Base-by-base conservation (phyloP, 192 early-diverging fungal species). In the Coemansia brasiliensis region DNA sequence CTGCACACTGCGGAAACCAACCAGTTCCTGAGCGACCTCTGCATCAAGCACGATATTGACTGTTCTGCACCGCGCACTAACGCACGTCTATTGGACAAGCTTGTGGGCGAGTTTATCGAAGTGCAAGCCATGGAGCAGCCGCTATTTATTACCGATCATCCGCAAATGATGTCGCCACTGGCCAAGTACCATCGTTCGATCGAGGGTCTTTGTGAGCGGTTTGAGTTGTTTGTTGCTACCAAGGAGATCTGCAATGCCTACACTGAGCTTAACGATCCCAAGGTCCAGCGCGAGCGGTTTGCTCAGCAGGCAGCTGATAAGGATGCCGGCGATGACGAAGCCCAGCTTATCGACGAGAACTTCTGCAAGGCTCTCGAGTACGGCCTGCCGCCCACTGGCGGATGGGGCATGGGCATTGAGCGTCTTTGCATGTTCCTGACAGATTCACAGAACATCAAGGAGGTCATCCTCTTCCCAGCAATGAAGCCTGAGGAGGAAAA, bases 241-340 rank as follows among this genome's bases (percentile, higher is more conserved):
- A 99, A 98, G 89, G 96, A 99, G 72, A 85, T 99, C 49, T 94
- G 92, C 84, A 99, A 99, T 63, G 92, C 95, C 20, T 99, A 98
- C 88, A 99, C 96, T 6, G 96, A 99, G 86, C 86, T 99, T 77
- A 99, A 99, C 85, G 96, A 99, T 83, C 96, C 96, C 39, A 95
- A 94, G 71, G 96, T 96, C 64, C 96, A 99, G 82, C 90, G 96
- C 57, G 94, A 95, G 74, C 84, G 95, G 67, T 99, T 99, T 77
- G 95, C 86, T 38, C 93, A 96, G 84, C 96, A 99, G 83, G 96
- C 96, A 24, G 77, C 63, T 27, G 95, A 99, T 72, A 99, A 99
- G 87, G 96, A 83, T 56, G 92, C 92, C 52, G 96, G 96, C 63
- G 96, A 99, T 71, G 96, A 99, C 64, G 96, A 99, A 79, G 96